Conservation (phyloP, 140 eudicot genomes). For the Bidens hawaiensis region DNA sequence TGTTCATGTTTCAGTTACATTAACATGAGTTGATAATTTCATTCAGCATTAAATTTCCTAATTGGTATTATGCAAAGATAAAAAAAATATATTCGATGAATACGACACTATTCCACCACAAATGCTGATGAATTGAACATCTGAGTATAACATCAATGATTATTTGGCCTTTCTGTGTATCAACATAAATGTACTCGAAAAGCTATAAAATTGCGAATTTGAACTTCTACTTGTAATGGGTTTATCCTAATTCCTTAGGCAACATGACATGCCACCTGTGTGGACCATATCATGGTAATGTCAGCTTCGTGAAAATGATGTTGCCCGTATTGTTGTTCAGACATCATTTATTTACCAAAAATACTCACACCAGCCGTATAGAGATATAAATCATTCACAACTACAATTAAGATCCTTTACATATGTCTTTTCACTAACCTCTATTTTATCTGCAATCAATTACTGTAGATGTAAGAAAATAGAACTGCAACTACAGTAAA, state of each 20-base stretch:
- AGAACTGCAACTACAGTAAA: too few species aligned
- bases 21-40: neutral
- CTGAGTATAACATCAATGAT: neutral
- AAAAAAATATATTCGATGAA: neutral
- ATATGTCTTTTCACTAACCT: neutral
- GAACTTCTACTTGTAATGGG: neutral
- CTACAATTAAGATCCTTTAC: neutral
- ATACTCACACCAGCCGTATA: neutral
- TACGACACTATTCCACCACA: neutral
- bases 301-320: neutral
- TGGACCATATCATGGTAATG: neutral
- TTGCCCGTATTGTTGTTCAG: neutral
- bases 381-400: neutral
- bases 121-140: neutral
- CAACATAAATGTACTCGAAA: neutral
- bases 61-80: neutral
- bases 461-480: neutral
- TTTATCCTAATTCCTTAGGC: neutral
- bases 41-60: neutral
- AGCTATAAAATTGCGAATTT: neutral
- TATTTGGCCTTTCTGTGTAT: constrained; percentile 1
- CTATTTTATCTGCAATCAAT: neutral
- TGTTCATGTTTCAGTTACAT: constrained; percentile 11
- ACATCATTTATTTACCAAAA: neutral
- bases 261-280: neutral